phyloP scores from a whole-genome alignment of 345 rosid genomes.

The Corchorus olitorius region DNA sequence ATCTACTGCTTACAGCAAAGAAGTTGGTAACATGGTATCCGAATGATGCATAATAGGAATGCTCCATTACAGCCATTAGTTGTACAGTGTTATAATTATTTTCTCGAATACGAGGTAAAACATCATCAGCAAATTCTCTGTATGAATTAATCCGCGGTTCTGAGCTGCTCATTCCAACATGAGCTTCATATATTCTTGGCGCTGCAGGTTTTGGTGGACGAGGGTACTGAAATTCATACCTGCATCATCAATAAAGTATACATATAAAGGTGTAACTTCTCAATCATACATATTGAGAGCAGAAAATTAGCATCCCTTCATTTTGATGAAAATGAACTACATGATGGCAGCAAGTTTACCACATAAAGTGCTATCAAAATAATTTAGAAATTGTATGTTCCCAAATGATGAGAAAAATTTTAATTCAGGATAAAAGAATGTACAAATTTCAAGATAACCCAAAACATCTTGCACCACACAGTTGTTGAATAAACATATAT shows the following conservation, averaged over 20 bases:
- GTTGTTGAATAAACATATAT: background rate
- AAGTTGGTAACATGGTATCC: constrained; percentile 81
- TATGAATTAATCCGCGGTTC: constrained; percentile 69
- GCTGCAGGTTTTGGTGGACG: constrained; percentile 68
- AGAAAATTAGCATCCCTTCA: constrained; percentile 4
- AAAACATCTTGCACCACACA: background rate
- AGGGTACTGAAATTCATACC: constrained; percentile 62
- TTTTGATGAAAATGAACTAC: constrained; percentile 14
- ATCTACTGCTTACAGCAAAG: constrained; percentile 77
- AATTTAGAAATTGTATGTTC: background rate
- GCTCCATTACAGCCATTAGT: constrained; percentile 85
- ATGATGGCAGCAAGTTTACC: constrained; percentile 6
- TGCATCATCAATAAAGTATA: constrained; percentile 30
- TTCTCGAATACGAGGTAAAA: constrained; percentile 69
- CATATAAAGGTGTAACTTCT: constrained; percentile 20
- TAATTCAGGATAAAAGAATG: background rate
- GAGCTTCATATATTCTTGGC: constrained; percentile 77
- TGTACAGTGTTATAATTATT: constrained; percentile 76
- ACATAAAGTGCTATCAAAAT: constrained; percentile 1
- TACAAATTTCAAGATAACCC: background rate
- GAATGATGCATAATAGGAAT: constrained; percentile 81
- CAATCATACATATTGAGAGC: background rate
- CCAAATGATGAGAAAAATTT: background rate
- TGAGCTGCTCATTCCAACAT: constrained; percentile 86
- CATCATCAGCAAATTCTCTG: constrained; percentile 75